Percentiles rank a stretch among this genome's conserved stretches.
Conservation (phyloP, 345 rosid genomes). For the Eucalyptus sp. region DNA sequence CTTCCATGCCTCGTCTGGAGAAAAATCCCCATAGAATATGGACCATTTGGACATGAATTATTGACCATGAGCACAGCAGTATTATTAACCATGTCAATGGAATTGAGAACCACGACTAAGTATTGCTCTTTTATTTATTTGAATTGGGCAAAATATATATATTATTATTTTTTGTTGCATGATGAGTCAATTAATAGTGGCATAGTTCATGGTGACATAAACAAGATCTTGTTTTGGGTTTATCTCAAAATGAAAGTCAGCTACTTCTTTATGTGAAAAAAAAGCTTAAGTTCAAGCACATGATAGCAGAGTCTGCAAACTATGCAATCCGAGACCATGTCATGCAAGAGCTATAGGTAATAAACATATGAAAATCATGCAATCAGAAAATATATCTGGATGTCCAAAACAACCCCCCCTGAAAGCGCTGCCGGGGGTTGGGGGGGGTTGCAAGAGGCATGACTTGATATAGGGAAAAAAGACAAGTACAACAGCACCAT, state of each 20-base stretch:
- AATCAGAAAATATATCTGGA: neutral
- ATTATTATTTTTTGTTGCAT: neutral
- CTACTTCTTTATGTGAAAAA: neutral
- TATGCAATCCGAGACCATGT: neutral
- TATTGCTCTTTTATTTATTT: neutral
- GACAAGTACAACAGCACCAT: neutral
- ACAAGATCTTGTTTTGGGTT: neutral
- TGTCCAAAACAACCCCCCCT: neutral
- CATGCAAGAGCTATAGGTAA: neutral
- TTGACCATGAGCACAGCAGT: neutral
- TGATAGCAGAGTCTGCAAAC: neutral
- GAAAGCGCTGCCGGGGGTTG: accelerated
- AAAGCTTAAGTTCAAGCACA: neutral
- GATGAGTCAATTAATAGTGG: neutral
- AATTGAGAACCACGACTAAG: neutral
- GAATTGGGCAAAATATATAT: neutral
- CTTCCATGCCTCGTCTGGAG: neutral
- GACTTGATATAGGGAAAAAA: neutral
- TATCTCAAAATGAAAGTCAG: neutral
- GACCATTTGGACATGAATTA: neutral
- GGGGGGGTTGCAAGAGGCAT: neutral
- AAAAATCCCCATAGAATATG: neutral
- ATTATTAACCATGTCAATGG: neutral
- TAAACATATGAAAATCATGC: neutral
- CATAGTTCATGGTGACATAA: neutral